Evolutionary conservation across 2,329 filamentous ascomycete species (phyloP), one percentile per base, ranked within the genome.

Genomic region (Atkinsonella texensis): DNA sequence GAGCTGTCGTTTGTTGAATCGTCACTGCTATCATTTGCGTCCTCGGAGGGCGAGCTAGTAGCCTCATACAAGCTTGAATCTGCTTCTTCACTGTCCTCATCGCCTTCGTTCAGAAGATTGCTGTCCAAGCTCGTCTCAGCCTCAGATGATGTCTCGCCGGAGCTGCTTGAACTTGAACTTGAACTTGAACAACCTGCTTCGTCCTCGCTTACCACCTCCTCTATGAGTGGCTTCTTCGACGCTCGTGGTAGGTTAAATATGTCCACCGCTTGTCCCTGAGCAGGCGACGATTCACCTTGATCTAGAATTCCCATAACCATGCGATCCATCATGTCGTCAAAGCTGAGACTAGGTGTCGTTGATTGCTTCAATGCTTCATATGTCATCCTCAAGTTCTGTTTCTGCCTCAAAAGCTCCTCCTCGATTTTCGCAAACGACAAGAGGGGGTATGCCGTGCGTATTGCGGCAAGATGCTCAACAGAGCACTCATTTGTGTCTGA

Each of bases 361-460:
- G 59, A 59, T 43, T 62, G 59, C 1, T 59, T 52, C 6, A 76
- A 59, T 4, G 60, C 57, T 3, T 63, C 55, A 53, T 72, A 77
- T 0, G 72, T 65, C 15, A 56, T 60, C 15, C 62, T 62, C 7
- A 71, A 47, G 52, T 75, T 60, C 11, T 64, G 62, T 6, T 60
- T 48, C 18, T 65, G 62, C n/a, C 58, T 62, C 6, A 58, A 54
- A 3, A 74, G 57, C 1, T 70, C 59, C 7, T 62, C 59, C 48
- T 73, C 64, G 49, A 70, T 70, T 8, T 64, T 56, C 2, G 62
- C 56, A 7, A 63, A 56, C 1, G 68, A 60, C 9, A 65, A 68
- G 7, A 61, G 58, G 2, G 74, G 74, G 43, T 75, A 79, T 0
- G 74, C 72, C 15, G 62, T 58, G 43, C 63, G 67, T 2, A 76